Conservation (phyloP, 1,139 yeast species). For the Geotrichum australiense region DNA sequence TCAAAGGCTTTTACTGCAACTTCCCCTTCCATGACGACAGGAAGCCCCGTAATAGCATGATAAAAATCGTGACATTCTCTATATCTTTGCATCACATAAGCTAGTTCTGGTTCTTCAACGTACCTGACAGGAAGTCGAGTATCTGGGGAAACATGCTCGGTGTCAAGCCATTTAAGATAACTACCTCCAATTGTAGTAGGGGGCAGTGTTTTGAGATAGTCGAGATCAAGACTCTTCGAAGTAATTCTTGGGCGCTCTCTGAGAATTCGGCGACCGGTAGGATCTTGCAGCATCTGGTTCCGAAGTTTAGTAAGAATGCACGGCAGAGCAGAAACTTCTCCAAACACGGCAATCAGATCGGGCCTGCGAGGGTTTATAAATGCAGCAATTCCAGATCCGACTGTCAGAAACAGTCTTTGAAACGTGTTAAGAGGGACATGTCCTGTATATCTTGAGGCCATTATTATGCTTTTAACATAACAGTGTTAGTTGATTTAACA, state of each 20-base stretch:
- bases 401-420: constrained; percentile 60
- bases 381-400: constrained; percentile 78
- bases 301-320: constrained; percentile 57
- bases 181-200: constrained; percentile 70
- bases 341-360: constrained; percentile 84
- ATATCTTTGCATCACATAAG: constrained; percentile 85
- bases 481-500: too few species aligned
- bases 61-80: constrained; percentile 97
- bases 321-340: constrained; percentile 83
- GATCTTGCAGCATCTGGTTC: constrained; percentile 65
- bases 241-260: constrained; percentile 81
- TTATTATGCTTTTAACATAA: too few species aligned
- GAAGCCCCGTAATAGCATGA: constrained; percentile 86
- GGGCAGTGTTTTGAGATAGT: constrained; percentile 53
- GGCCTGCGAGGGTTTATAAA: constrained; percentile 66
- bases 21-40: constrained; percentile 92
- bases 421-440: constrained; percentile 66
- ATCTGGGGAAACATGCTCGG: constrained; percentile 90
- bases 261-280: constrained; percentile 68
- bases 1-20: constrained; percentile 89
- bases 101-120: constrained; percentile 85
- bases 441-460: constrained; percentile 48
- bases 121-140: constrained; percentile 82
- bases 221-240: constrained; percentile 59
- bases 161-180: constrained; percentile 73